Base-by-base conservation (phyloP, 805 yeast species). In the Pichia cabralensis region DNA sequence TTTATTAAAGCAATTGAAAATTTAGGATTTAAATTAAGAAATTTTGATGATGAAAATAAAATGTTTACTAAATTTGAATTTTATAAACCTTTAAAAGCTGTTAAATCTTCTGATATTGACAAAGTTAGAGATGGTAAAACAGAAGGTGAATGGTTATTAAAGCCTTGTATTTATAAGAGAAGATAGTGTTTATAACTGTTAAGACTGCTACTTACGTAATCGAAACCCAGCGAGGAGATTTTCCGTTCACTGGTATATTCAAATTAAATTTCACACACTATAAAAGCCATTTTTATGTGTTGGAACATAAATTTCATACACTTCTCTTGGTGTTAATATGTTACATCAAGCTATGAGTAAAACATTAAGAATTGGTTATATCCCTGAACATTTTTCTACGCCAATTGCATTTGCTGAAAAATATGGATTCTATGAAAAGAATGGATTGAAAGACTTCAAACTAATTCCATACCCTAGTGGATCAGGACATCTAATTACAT, bases 61-160 rank as follows among this genome's bases (percentile, higher is more conserved):
- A 89, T 89, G 96, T 92, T 92, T 55, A 80, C 94, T 12, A 67
- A 94, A 56, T 92, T 92, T 55, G 96, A 89, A 56, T 89, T 92
- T 52, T 83, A 81, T 64, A 86, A 85, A 61, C 95, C 96, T 1
- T 67, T 85, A 11, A 65, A 67, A 30, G 81, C 78, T 35, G 71
- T 71, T 33, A 82, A 76, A 48, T 64, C 77, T 48, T 76, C 74
- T 49, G 65, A 77, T 53, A 19, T 42, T 13, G 72, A 71, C 44
- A 81, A 78, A 42, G 60, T 80, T 22, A 75, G 73, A 38, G 47
- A 51, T 31, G 78, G 69, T 50, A 50, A 47, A 3, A 77, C 89
- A 0, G 95, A 84, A 50, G 94, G 94, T 8, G 71, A 79, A 48
- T 84, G 95, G 94, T 61, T 89, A 39, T 65, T 92, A 45, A 92